Evolutionary conservation across 2,329 filamentous ascomycete genomes (phyloP).

Genomic region (Furcasterigmium sp.): DNA sequence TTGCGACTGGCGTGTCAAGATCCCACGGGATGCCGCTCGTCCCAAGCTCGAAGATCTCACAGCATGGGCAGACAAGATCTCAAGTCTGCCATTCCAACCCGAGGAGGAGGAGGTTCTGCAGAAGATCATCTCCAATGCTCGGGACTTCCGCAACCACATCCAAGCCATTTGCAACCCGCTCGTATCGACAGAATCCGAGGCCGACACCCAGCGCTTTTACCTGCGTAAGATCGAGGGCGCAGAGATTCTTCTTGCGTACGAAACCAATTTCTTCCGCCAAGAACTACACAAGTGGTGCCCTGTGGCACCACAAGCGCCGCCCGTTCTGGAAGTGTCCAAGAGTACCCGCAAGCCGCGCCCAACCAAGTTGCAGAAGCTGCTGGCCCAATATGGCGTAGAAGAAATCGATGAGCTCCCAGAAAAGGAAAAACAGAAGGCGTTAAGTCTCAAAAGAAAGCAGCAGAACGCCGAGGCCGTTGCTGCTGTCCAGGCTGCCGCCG

Average conservation of each 20-base stretch:
- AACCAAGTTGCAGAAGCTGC: constrained; percentile 93
- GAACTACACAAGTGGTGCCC: constrained; percentile 94
- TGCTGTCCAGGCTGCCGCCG: constrained; percentile 21
- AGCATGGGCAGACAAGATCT: constrained; percentile 78
- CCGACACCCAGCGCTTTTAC: constrained; percentile 88
- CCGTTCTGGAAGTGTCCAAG: constrained; percentile 78
- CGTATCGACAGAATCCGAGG: constrained; percentile 77
- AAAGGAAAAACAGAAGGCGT: constrained; percentile 72
- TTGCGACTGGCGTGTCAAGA: constrained; percentile 95
- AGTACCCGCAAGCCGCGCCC: constrained; percentile 94
- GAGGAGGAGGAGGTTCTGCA: constrained; percentile 85
- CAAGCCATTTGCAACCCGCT: constrained; percentile 74
- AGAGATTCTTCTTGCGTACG: constrained; percentile 82
- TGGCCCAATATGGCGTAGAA: constrained; percentile 81
- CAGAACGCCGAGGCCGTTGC: constrained; percentile 51
- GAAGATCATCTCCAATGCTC: constrained; percentile 82
- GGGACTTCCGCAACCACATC: constrained; percentile 79
- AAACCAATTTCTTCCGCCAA: constrained; percentile 97
- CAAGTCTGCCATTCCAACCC: constrained; percentile 80
- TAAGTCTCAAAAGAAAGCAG: constrained; percentile 67
- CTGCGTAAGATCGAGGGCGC: constrained; percentile 95
- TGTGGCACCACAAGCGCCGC: constrained; percentile 79
- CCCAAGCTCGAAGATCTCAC: constrained; percentile 90
- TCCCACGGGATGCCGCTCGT: constrained; percentile 90
- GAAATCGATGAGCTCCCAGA: constrained; percentile 88